A percentile compares a stretch with the other conserved stretches of the same genome.
Conservation (phyloP, 129 eudicot genomes). For the Lactuca saligna region DNA sequence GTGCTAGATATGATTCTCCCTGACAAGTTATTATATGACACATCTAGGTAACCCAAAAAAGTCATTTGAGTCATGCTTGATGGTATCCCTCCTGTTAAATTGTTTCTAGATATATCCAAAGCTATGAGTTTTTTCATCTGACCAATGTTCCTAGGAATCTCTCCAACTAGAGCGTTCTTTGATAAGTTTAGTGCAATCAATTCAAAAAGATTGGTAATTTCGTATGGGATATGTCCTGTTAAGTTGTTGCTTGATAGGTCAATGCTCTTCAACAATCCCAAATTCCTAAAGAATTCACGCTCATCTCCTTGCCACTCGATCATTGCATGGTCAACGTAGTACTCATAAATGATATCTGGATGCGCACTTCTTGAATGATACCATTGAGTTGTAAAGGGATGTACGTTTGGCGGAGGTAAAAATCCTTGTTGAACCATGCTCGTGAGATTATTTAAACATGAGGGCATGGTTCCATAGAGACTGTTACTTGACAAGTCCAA, state of each 20-base stretch:
- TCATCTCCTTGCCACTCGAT: conserved; percentile 1
- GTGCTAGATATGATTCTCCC: conserved; percentile 15
- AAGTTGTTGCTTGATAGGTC: neutral
- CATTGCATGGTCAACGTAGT: neutral
- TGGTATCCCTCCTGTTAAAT: neutral
- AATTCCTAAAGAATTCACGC: neutral
- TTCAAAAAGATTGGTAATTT: neutral
- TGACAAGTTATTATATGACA: neutral
- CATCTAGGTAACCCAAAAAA: neutral
- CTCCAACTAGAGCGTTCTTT: neutral
- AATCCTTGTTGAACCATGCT: no score
- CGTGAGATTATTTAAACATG: no score
- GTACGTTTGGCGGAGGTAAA: no score
- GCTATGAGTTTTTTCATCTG: neutral
- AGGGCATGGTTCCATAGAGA: conserved; percentile 12
- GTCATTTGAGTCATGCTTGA: neutral
- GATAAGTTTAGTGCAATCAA: conserved; percentile 12
- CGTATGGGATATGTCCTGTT: conserved; percentile 8
- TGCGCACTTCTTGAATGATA: no score
- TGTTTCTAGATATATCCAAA: neutral
- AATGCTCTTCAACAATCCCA: neutral
- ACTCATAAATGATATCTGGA: neutral
- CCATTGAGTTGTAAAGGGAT: no score
- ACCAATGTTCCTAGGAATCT: neutral
- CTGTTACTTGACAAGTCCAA: conserved; percentile 5